These are phyloP conservation scores for Neurospora sp. DNA, from an alignment of 495 filamentous ascomycete genomes.

Conservation along the genomic window DNA sequence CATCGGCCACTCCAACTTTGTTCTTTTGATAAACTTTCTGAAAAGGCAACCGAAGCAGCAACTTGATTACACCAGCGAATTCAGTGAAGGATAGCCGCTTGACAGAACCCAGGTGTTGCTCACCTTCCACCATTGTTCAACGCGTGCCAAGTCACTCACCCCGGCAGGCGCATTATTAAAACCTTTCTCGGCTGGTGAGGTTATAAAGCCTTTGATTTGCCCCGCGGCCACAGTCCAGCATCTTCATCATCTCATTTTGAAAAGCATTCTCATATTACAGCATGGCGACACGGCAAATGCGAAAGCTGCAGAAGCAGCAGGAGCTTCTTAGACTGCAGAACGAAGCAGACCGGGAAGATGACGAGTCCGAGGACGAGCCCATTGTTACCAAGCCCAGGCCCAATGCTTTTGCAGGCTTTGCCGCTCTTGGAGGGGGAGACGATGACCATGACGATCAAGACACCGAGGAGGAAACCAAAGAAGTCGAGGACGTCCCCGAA, in stretches of 20 bases:
- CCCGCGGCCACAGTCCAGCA: not conserved
- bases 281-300: slow-evolving; percentile 76
- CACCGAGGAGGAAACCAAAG: slow-evolving; percentile 37
- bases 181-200: not conserved
- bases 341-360: slow-evolving; percentile 30
- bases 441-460: slow-evolving; percentile 27
- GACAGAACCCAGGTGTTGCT: not conserved
- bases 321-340: slow-evolving; percentile 35
- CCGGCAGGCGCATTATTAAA: not conserved
- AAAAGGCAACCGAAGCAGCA: not conserved
- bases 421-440: slow-evolving; percentile 33
- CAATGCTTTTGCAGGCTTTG: slow-evolving; percentile 40
- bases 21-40: not conserved
- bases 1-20: not conserved
- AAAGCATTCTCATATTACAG: slow-evolving; percentile 5
- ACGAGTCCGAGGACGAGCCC: slow-evolving; percentile 35
- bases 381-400: slow-evolving; percentile 28
- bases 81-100: not conserved
- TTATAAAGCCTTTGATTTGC: not conserved
- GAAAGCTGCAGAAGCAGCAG: slow-evolving; percentile 67
- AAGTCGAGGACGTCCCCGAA: slow-evolving; percentile 27
- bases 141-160: not conserved
- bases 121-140: not conserved
- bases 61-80: not conserved
- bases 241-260: not conserved